These are phyloP conservation scores for Oehlia diaphana DNA, from an alignment of 192 early-diverging fungal species.

Conservation along the genomic window DNA sequence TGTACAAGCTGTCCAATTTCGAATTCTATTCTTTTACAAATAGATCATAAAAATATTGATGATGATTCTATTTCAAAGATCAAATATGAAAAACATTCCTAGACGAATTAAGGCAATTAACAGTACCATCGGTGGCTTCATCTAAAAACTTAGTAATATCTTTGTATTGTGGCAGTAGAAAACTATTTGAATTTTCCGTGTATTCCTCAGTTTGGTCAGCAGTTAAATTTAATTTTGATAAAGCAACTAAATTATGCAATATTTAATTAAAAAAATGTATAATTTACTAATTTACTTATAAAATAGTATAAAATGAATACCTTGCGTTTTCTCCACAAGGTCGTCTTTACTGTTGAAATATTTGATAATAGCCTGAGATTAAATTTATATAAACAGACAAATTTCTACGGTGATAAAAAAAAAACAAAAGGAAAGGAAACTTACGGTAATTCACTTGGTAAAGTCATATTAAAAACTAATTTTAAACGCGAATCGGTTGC, in stretches of 20 bases:
- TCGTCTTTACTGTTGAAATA: not conserved
- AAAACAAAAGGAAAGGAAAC: not conserved
- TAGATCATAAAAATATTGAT: not conserved
- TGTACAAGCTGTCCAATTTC: slow-evolving; percentile 58
- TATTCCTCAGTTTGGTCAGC: not conserved
- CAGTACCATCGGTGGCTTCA: slow-evolving; percentile 40
- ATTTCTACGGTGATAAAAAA: too few relatives aligned
- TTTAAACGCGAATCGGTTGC: too few relatives aligned
- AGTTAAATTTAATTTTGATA: not conserved
- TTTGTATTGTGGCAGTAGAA: slow-evolving; percentile 40
- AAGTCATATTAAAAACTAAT: not conserved
- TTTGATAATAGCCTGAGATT: not conserved
- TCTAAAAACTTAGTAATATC: slow-evolving; percentile 47
- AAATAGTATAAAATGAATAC: not conserved
- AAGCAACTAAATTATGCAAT: not conserved
- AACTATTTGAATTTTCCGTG: not conserved
- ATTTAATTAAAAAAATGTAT: not conserved
- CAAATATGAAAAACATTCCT: not conserved
- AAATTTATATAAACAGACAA: not conserved
- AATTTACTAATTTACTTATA: not conserved
- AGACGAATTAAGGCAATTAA: not conserved
- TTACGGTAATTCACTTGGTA: not conserved
- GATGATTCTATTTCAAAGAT: not conserved
- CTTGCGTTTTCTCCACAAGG: not conserved
- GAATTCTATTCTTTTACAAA: slow-evolving; percentile 47